Evolutionary conservation across 306 rosid genomes (phyloP).

Genomic region (Betula pendula): DNA sequence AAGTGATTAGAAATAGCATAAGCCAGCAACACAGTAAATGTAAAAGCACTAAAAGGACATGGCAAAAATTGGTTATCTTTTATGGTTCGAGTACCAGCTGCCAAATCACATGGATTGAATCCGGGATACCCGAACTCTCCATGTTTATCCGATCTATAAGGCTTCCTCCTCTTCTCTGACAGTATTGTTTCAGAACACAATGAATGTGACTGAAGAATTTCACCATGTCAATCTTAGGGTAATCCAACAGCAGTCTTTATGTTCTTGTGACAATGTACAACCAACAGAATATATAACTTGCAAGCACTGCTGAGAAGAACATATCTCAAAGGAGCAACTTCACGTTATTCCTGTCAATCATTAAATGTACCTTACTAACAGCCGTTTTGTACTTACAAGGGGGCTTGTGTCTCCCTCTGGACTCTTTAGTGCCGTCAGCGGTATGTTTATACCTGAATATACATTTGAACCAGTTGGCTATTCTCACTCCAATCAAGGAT

Average conservation of each 20-base stretch:
- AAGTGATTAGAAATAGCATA: too few relatives aligned
- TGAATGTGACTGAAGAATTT: slow-evolving; percentile 1
- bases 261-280: slow-evolving; percentile 2
- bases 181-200: background rate
- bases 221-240: background rate
- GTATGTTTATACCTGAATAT: slow-evolving; percentile 53
- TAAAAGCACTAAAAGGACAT: too few relatives aligned
- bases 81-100: too few relatives aligned
- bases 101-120: too few relatives aligned
- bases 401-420: slow-evolving; percentile 43
- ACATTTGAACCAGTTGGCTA: slow-evolving; percentile 59
- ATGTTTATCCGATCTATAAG: too few relatives aligned
- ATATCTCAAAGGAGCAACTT: slow-evolving; percentile 45
- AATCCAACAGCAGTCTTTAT: background rate
- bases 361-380: slow-evolving; percentile 45
- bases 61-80: too few relatives aligned
- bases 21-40: too few relatives aligned
- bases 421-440: slow-evolving; percentile 58
- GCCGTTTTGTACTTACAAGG: slow-evolving; percentile 65
- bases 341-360: slow-evolving; percentile 52
- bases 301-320: slow-evolving; percentile 33
- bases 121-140: too few relatives aligned
- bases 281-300: slow-evolving; percentile 17
- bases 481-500: slow-evolving; percentile 31
- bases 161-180: too few relatives aligned